Evolutionary conservation across 208 protist genomes (phyloP), one percentile per base, ranked within the genome.

Genomic region (Zelonia costaricensis): DNA sequence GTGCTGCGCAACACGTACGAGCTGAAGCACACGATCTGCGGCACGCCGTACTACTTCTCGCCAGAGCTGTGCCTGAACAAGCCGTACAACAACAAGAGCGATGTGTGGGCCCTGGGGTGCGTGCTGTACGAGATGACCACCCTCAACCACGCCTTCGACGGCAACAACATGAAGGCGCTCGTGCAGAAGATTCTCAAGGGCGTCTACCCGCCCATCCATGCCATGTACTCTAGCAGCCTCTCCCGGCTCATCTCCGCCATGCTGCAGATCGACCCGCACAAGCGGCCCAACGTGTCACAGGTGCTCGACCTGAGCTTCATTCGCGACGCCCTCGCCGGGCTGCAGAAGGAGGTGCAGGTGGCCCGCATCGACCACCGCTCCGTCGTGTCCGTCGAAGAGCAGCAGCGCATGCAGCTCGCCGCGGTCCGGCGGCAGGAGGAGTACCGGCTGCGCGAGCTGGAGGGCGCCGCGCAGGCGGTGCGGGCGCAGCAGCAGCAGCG

Each of bases 1-100:
- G 81, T 98, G 30, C 69, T 98, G 36, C 86, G 84, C 20, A 95
- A 95, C 72, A 97, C 92, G 6, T 93, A 87, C 62, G 84, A 90
- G 52, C 57, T 97, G 42, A 91, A 91, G 58, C 80, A 86, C 25
- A 98, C 96, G 1, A 82, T 98, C 23, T 95, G 97, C 67, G 97
- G 97, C 12, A 98, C 95, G 18, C 95, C 95, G 12, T 98, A 98
- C 73, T 98, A 98, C 73, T 94, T 98, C 72, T 96, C 86, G 2
- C 97, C 95, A 7, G 94, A 98, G 74, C 76, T 98, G 51, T 98
- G 92, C 69, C 68, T 96, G 18, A 97, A 94, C 74, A 82, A 92
- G 53, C 92, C 93, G 25, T 98, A 98, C 91, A 97, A 97, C 73
- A 91, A 91, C 67, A 97, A 97, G 78, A 92, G 85, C 61, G 94